Conservation (phyloP, 331 rosid species). For the Acacia concinna region DNA sequence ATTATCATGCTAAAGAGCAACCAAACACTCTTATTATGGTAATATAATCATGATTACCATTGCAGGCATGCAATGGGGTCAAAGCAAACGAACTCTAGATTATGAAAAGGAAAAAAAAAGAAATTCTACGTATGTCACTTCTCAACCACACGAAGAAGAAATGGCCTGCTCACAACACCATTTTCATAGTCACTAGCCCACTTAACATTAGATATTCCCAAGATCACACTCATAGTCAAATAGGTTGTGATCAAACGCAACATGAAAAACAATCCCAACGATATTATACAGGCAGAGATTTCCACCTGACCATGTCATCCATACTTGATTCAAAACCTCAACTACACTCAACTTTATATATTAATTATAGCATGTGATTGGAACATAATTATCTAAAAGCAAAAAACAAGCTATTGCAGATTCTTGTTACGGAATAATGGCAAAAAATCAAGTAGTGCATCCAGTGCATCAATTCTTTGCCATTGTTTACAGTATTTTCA, state of each 20-base stretch:
- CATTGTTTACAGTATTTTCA: slow-evolving; percentile 19
- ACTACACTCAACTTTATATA: not conserved
- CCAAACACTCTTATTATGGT: too few relatives aligned
- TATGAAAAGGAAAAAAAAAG: too few relatives aligned
- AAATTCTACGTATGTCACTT: not conserved
- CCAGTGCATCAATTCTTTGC: slow-evolving; percentile 12
- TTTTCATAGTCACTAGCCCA: not conserved
- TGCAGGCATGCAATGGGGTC: too few relatives aligned
- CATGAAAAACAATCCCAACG: slow-evolving; percentile 4
- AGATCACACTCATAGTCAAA: not conserved
- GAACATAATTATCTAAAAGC: slow-evolving; percentile 1
- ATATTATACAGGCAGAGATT: not conserved
- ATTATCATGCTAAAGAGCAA: too few relatives aligned
- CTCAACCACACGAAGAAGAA: not conserved
- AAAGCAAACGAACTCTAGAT: too few relatives aligned
- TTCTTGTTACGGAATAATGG: not conserved
- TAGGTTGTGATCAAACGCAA: not conserved
- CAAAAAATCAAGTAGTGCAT: slow-evolving; percentile 1
- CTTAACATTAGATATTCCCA: not conserved
- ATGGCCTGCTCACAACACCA: not conserved
- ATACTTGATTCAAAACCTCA: not conserved
- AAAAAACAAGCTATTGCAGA: not conserved
- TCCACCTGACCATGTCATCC: too few relatives aligned
- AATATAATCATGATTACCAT: too few relatives aligned
- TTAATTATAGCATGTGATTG: not conserved